Evolutionary conservation across 176 grass and related monocot genomes (phyloP), one percentile per base, ranked within the genome.

Genomic region (Poa annua): DNA sequence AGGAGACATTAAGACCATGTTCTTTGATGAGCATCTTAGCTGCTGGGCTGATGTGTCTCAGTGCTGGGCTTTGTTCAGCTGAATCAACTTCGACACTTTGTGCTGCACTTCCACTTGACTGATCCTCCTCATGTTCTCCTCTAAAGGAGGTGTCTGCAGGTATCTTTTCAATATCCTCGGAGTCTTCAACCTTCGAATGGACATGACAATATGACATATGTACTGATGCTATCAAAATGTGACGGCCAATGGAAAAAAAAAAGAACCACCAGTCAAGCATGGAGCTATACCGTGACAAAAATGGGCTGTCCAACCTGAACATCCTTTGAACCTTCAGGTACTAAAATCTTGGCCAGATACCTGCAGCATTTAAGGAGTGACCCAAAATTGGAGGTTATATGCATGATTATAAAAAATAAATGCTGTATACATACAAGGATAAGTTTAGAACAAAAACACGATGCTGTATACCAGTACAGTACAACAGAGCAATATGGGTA

Each of bases 311-410:
- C 91, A 78, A 98, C 96, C 74, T 86, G 89, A 86, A 98, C 85
- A 82, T 98, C 93, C 78, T 95, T 98, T 34, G 96, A 91, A 87
- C 96, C 96, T 95, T 95, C 93, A n/a, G 93, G 93, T 85, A 91
- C 80, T 84, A 98, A 90, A 86, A 98, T 98, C 85, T 93, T 98
- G 42, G 96, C 96, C 87, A 98, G 81, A 92, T 90, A 98, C 79
- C 93, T 98, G 53, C 44, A 67, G 57, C 49, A 84, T 74, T 87
- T 12, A 85, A 77, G 19, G 24, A 49, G 72, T 85, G 20, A 85
- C 20, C 12, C n/a, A 74, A 61, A 74, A 73, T 75, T 74, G 65
- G 39, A 38, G 22, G 4, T 64, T 24, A 66, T 75, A 81, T 39
- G 50, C 63, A 79, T 69, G 1, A 81, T 44, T 75, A 75, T 9